Percentiles rank a stretch among this genome's conserved stretches.
Conservation (phyloP, 176 grass and related monocot species). For the Lolium perenne region DNA sequence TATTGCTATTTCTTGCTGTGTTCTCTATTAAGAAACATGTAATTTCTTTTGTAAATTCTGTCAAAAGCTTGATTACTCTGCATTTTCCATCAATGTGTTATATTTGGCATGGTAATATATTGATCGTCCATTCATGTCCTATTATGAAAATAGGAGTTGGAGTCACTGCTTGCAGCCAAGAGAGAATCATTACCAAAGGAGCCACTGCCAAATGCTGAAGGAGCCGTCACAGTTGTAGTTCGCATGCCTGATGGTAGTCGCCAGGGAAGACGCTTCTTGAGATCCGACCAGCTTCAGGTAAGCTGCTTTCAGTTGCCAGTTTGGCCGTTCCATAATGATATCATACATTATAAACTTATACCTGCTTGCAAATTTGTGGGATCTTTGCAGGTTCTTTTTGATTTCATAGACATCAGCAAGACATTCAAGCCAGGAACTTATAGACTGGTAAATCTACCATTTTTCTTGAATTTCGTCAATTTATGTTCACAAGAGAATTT, state of each 20-base stretch:
- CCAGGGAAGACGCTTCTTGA: constrained; percentile 77
- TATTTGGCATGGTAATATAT: neutral
- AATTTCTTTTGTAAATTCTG: constrained; percentile 2
- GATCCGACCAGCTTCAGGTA: constrained; percentile 93
- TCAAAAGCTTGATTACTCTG: constrained; percentile 24
- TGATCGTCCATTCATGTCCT: constrained; percentile 15
- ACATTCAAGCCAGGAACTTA: constrained; percentile 92
- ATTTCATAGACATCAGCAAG: constrained; percentile 90
- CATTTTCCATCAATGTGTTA: constrained; percentile 9
- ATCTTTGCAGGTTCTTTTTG: constrained; percentile 79
- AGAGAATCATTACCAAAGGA: constrained; percentile 79
- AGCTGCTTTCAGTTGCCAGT: constrained; percentile 30
- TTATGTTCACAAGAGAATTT: constrained; percentile 34
- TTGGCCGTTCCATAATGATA: constrained; percentile 26
- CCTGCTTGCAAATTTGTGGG: constrained; percentile 36
- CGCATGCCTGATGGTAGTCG: constrained; percentile 91
- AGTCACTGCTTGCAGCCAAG: constrained; percentile 83
- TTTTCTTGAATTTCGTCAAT: constrained; percentile 15
- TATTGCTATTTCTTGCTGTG: constrained; percentile 18
- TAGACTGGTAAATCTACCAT: constrained; percentile 76
- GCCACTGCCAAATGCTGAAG: constrained; percentile 74
- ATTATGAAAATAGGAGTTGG: constrained; percentile 66
- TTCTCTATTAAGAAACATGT: neutral
- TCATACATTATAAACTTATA: constrained; percentile 27
- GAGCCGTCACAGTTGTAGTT: constrained; percentile 84